phyloP scores from a whole-genome alignment of 2,329 filamentous ascomycete genomes.

The Alternaria rosae region DNA sequence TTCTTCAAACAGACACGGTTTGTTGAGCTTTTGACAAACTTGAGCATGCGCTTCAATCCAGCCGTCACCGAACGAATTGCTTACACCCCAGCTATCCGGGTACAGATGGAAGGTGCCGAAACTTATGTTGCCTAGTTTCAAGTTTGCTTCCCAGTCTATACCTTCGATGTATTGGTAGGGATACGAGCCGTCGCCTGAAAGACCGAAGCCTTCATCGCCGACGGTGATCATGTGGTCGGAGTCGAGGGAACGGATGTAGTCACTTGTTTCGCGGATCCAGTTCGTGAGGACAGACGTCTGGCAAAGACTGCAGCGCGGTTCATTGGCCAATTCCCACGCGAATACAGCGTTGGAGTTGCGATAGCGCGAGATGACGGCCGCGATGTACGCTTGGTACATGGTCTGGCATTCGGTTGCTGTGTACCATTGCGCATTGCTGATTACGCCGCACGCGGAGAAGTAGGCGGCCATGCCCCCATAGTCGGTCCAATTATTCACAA shows the following conservation, averaged over 20 bases:
- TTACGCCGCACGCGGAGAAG: slow-evolving; percentile 62
- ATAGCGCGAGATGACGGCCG: slow-evolving; percentile 66
- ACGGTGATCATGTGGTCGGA: slow-evolving; percentile 67
- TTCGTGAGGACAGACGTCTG: slow-evolving; percentile 63
- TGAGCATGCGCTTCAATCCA: slow-evolving; percentile 59
- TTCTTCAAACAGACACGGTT: slow-evolving; percentile 52
- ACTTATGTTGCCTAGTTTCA: slow-evolving; percentile 62
- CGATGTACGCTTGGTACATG: slow-evolving; percentile 69
- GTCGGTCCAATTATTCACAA: slow-evolving; percentile 75
- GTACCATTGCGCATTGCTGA: slow-evolving; percentile 63
- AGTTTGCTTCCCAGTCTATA: slow-evolving; percentile 60
- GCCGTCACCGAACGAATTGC: slow-evolving; percentile 50
- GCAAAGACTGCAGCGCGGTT: slow-evolving; percentile 70
- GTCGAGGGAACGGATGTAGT: slow-evolving; percentile 71
- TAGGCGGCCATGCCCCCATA: slow-evolving; percentile 71
- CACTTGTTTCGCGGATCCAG: slow-evolving; percentile 66
- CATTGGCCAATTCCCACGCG: slow-evolving; percentile 73
- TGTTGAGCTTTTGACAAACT: slow-evolving; percentile 47
- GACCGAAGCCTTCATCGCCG: slow-evolving; percentile 68
- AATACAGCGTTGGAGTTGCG: slow-evolving; percentile 66
- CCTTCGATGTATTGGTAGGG: slow-evolving; percentile 62
- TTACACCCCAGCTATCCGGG: slow-evolving; percentile 51
- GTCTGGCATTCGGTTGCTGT: slow-evolving; percentile 55
- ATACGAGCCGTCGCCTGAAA: slow-evolving; percentile 57
- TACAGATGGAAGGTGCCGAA: slow-evolving; percentile 65